Percentiles rank a stretch among this genome's conserved stretches.
Conservation (phyloP, 139 green algal genomes). For the Chlamydomonas sphaeroides region DNA sequence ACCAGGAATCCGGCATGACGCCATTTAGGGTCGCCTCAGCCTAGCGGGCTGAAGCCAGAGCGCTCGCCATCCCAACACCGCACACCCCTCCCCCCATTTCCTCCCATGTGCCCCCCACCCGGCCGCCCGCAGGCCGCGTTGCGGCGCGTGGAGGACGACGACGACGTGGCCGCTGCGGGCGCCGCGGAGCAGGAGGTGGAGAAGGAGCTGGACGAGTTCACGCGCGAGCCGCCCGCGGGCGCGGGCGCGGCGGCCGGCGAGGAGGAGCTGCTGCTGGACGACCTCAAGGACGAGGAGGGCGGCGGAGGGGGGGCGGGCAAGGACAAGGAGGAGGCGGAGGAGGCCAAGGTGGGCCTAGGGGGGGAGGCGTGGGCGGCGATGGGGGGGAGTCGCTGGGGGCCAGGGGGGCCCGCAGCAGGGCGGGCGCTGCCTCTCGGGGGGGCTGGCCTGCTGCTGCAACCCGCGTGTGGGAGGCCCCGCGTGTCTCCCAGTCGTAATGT, state of each 20-base stretch:
- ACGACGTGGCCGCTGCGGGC: slow-evolving; percentile 69
- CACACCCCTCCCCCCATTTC: not conserved
- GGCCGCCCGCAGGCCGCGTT: slow-evolving; percentile 69
- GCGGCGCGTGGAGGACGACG: slow-evolving; percentile 82
- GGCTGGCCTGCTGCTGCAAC: too few relatives aligned
- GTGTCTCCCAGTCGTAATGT: too few relatives aligned
- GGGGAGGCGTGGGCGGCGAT: not conserved
- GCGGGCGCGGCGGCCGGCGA: slow-evolving; percentile 23
- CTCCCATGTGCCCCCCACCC: not conserved
- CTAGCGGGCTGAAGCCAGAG: too few relatives aligned
- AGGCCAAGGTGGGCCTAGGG: slow-evolving; percentile 11
- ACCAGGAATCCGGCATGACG: too few relatives aligned
- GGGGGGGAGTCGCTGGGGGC: not conserved
- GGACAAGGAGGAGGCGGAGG: slow-evolving; percentile 31
- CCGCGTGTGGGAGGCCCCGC: too few relatives aligned
- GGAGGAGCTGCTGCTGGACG: slow-evolving; percentile 28
- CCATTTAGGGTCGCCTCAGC: too few relatives aligned
- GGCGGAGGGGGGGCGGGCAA: slow-evolving; percentile 15
- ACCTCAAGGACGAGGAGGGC: slow-evolving; percentile 49
- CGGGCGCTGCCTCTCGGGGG: too few relatives aligned
- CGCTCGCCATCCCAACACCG: too few relatives aligned
- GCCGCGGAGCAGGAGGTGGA: slow-evolving; percentile 58
- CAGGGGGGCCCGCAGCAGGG: too few relatives aligned
- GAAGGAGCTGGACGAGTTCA: slow-evolving; percentile 67
- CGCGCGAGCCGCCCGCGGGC: slow-evolving; percentile 37